Evolutionary conservation across 768 basidiomycete genomes (phyloP), one percentile per base, ranked within the genome.

Genomic region (Termitomyces titanicus): DNA sequence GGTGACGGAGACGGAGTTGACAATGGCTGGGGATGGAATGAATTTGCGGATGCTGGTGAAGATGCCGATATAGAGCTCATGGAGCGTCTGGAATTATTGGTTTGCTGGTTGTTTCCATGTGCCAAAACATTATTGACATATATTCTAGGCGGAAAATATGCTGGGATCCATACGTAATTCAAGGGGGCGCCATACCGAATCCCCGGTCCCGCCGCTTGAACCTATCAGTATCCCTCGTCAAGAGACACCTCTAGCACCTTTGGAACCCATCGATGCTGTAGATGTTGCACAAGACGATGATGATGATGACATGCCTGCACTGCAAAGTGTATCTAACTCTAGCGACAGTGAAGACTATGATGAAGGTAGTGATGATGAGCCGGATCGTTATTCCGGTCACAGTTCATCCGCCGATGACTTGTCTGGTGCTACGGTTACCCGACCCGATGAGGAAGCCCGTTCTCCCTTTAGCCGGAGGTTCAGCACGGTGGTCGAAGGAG

Each of bases 271-370:
- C 13, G 37, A 25, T 33, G 35, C 27, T n/a, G 24, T 5, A 34
- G 33, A 24, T 24, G 56, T 47, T 3, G 0, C 7, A 37, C 59
- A 60, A 33, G 59, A 63, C 22, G 60, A 64, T 25, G 66, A 55
- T 38, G 59, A 63, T 27, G 63, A 61, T 35, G 69, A 70, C 55
- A 82, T 75, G 69, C 78, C 68, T 35, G 68, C 37, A 39, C 69
- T 70, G 51, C 72, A 68, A 48, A 67, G 61, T 47, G 68, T 74
- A 7, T 74, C 72, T 31, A 69, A 68, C 29, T 68, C 64, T 29
- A 74, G 71, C 42, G 73, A 74, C 29, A 70, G 65, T 46, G 63
- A 69, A 25, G 60, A 53, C 2, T 55, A 58, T 25, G 59, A 44
- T 29, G 63, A 63, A 15, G 61, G 58, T 12, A 61, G 55, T 24